Evolutionary conservation across 2,329 filamentous ascomycete species (phyloP), one percentile per base, ranked within the genome.

Genomic region (Neurospora sp.): DNA sequence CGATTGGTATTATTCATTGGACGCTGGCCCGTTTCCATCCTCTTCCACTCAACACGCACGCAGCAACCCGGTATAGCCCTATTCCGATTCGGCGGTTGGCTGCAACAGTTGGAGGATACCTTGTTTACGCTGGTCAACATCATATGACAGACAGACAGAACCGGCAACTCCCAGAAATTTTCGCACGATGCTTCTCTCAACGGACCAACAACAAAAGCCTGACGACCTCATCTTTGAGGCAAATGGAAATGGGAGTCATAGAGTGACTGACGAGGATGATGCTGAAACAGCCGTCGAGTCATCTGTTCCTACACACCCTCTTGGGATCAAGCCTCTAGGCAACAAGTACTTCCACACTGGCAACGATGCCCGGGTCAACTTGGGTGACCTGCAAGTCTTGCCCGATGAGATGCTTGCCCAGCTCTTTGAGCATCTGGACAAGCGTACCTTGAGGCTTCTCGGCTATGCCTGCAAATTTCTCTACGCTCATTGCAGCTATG

Each of bases 251-350:
- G 66, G 67, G 72, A 73, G 71, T 72, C 72, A 73, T 39, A 42
- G 13, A 62, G 43, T 69, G 40, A 69, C 43, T 69, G 46, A 68
- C 66, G 66, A 40, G 58, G 66, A 71, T 11, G 71, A 72, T 66
- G 70, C 68, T 40, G 39, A 68, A 8, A 67, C 36, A 36, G 52
- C 52, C 58, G 33, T 68, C 71, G 78, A 77, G 71, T 77, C 80
- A 73, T 86, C 87, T 66, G 90, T 97, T 68, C 91, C 91, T 68
- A 84, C 85, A 46, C 95, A 98, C 82, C 93, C 93, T 43, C 83
- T 97, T 66, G 91, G 91, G 39, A 85, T 98, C 73, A 96, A 93
- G 78, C 95, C 96, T 1, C 86, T 91, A 72, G 96, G 95, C 43
- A 98, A 99, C 82, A 89, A 90, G 75, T 90, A 86, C 67, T 86